Conservation (phyloP, 768 basidiomycete species). For the Russula compacta region DNA sequence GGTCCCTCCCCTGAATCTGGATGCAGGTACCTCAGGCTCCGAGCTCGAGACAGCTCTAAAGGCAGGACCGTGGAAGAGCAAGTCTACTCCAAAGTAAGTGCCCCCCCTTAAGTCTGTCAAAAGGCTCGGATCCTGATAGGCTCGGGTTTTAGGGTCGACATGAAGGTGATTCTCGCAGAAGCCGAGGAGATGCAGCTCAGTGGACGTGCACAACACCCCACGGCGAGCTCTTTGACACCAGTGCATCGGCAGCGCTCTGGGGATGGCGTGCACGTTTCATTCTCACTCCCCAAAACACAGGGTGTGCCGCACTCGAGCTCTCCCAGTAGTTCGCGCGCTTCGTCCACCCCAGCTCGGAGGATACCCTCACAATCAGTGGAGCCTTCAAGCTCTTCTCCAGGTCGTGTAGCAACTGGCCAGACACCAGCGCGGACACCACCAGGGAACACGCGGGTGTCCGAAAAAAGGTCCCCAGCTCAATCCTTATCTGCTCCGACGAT, state of each 20-base stretch:
- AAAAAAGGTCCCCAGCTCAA: background rate
- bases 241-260: constrained; percentile 8
- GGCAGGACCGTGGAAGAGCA: constrained; percentile 27
- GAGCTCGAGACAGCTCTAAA: background rate
- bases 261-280: constrained; percentile 3
- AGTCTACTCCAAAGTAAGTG: constrained; percentile 41
- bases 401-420: background rate
- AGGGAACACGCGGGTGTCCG: background rate
- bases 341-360: background rate
- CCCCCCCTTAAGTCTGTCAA: background rate
- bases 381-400: background rate
- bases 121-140: background rate
- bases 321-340: background rate
- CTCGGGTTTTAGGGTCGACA: constrained; percentile 50
- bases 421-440: background rate
- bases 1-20: constrained; percentile 25
- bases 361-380: background rate
- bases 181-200: constrained; percentile 32
- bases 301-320: background rate
- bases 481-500: background rate
- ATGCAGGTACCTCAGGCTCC: constrained; percentile 6
- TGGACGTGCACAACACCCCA: constrained; percentile 15
- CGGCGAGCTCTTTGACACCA: background rate
- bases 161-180: constrained; percentile 84
- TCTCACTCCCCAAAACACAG: constrained; percentile 12